Conservation (phyloP, 2,329 filamentous ascomycete species). For the Claviceps monticola region DNA sequence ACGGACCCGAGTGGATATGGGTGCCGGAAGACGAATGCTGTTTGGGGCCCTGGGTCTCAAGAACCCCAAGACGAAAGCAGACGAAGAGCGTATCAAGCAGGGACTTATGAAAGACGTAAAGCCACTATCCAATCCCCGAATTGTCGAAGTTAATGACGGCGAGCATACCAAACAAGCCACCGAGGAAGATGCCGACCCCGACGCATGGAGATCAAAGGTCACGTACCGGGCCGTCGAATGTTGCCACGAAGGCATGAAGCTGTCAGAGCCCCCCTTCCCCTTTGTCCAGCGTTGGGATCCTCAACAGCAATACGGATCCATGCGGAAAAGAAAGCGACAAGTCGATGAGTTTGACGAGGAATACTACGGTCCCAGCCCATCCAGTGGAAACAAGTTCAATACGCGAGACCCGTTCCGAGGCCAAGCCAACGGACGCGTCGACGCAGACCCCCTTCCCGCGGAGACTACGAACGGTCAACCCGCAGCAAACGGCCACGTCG, state of each 20-base stretch:
- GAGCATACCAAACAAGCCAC: slow-evolving; percentile 6
- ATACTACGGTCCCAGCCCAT: slow-evolving; percentile 16
- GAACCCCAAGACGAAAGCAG: slow-evolving; percentile 52
- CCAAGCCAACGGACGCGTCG: background rate
- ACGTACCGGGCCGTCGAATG: slow-evolving; percentile 73
- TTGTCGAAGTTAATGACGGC: slow-evolving; percentile 11
- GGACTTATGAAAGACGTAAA: slow-evolving; percentile 43
- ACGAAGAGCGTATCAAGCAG: slow-evolving; percentile 48
- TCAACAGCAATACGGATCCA: slow-evolving; percentile 40
- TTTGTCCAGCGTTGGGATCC: slow-evolving; percentile 84
- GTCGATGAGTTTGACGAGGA: slow-evolving; percentile 20
- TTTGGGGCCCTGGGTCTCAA: slow-evolving; percentile 60
- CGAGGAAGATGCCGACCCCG: slow-evolving; percentile 27
- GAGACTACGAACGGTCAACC: background rate
- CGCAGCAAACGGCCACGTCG: background rate
- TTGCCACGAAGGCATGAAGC: slow-evolving; percentile 49
- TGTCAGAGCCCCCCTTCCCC: slow-evolving; percentile 74
- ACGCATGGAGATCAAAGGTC: slow-evolving; percentile 63
- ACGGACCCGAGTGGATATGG: slow-evolving; percentile 28
- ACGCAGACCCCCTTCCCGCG: background rate
- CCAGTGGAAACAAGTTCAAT: slow-evolving; percentile 1
- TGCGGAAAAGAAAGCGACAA: slow-evolving; percentile 36
- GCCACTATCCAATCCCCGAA: slow-evolving; percentile 23
- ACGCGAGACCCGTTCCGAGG: slow-evolving; percentile 3
- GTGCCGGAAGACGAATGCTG: slow-evolving; percentile 51